Base-by-base conservation (phyloP, 306 rosid species). In the Canavalia ensiformis region DNA sequence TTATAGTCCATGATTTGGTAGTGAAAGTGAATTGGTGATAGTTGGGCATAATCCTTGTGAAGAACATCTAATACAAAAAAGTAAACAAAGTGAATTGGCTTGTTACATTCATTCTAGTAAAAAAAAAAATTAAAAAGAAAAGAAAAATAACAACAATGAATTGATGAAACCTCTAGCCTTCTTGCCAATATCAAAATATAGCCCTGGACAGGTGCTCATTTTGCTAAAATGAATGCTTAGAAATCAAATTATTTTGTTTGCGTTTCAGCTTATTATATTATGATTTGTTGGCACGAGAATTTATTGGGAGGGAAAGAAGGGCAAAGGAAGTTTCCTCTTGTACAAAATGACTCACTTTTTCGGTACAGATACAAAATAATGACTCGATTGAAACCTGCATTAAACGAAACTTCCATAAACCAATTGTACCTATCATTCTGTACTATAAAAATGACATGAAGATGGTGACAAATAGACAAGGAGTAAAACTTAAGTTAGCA, bases 101-200 rank as follows among this genome's bases (percentile, higher is more conserved):
- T 73, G 55, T 88, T 8, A 88, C 67, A 71, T 81, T 29, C 30
- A 75, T 30, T 62, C 59, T 37, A 30, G 2, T 42, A 67, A 73
- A 81, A 70, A 73, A 79, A 54, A 33, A 41, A 62, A 76, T 30
- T 34, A 5, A 33, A 41, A 12, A 1, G 5, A 4, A 44, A 66
- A 41, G 0, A 25, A 66, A 2, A 35, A n/a, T 8, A 50, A 47
- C 11, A 80, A 41, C 5, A 41, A 68, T 1, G 5, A 79, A 34
- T 35, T 75, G 65, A 69, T 62, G n/a, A 76, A 44, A 92, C 97
- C 94, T 92, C 80, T 89, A 75, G 94, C 94, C 56, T 85, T 89
- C 84, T 86, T 88, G 37, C 97, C 94, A 71, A 90, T 83, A 57
- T 83, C 89, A 66, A 64, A 90, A 80, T 76, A 88, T 68, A 78